Evolutionary conservation across 495 filamentous ascomycete genomes (phyloP).

Genomic region (Xylaria sp.): DNA sequence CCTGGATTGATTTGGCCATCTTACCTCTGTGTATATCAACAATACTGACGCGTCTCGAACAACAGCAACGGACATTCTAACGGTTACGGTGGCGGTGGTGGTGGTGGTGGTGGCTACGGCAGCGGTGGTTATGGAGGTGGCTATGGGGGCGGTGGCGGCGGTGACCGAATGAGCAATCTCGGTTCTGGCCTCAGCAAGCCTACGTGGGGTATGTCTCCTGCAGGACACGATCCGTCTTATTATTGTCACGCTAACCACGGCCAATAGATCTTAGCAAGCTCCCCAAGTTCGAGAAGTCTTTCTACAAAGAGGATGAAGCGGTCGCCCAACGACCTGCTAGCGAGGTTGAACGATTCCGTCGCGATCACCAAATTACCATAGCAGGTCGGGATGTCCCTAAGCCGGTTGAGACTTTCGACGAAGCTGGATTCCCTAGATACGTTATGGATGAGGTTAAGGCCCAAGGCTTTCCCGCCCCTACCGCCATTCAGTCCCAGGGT

Average conservation of each 20-base stretch:
- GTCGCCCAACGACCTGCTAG: slow-evolving; percentile 75
- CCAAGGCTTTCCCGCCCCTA: slow-evolving; percentile 90
- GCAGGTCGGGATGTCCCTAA: slow-evolving; percentile 81
- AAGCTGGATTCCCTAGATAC: slow-evolving; percentile 94
- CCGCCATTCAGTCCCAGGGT: slow-evolving; percentile 96
- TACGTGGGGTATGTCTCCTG: slow-evolving; percentile 73
- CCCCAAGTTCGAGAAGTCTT: slow-evolving; percentile 98
- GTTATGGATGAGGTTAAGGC: slow-evolving; percentile 98
- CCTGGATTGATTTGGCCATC: background rate
- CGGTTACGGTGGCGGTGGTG: slow-evolving; percentile 60
- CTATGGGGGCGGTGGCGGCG: slow-evolving; percentile 67
- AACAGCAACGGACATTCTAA: slow-evolving; percentile 47
- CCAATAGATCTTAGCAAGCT: slow-evolving; percentile 72
- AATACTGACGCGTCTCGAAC: slow-evolving; percentile 33
- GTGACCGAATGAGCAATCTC: slow-evolving; percentile 93
- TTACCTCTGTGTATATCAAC: background rate
- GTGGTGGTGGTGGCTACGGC: slow-evolving; percentile 56
- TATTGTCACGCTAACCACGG: slow-evolving; percentile 28
- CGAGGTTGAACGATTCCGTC: slow-evolving; percentile 88
- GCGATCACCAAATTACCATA: slow-evolving; percentile 78
- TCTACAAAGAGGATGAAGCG: slow-evolving; percentile 92
- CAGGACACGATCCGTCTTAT: background rate
- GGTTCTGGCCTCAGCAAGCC: slow-evolving; percentile 86
- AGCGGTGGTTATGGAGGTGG: slow-evolving; percentile 59
- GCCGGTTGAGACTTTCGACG: slow-evolving; percentile 95